phyloP scores from a whole-genome alignment of 2,329 filamentous ascomycete species.

The Xylariaceae sp. region DNA sequence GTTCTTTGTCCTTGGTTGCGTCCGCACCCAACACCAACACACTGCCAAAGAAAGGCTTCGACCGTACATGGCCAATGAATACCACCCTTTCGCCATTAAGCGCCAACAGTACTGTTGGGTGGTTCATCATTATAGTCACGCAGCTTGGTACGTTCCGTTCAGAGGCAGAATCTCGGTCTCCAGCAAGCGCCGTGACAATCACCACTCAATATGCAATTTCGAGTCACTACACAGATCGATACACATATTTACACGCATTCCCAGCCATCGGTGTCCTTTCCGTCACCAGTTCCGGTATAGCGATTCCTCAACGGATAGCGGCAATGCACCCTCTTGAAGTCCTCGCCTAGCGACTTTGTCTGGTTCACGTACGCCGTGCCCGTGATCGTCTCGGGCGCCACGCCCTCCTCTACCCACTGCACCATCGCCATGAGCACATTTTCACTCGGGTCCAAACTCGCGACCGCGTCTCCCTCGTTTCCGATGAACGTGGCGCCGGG shows the following conservation, averaged over 20 bases:
- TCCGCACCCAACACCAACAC: no score
- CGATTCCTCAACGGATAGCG: constrained; percentile 30
- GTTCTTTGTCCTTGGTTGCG: no score
- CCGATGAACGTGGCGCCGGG: constrained; percentile 37
- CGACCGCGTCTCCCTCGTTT: constrained; percentile 7
- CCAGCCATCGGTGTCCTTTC: constrained; percentile 25
- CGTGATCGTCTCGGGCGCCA: constrained; percentile 35
- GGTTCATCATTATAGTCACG: no score
- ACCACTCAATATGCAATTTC: no score
- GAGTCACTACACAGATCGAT: no score
- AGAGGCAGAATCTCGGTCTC: no score
- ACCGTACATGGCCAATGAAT: no score
- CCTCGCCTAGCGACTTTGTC: constrained; percentile 18
- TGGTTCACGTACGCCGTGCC: constrained; percentile 31
- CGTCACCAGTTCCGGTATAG: constrained; percentile 25
- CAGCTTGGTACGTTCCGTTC: no score
- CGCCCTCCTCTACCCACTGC: constrained; percentile 41
- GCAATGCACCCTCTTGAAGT: constrained; percentile 30
- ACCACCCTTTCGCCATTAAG: no score
- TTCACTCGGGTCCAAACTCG: not conserved
- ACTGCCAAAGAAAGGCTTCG: no score
- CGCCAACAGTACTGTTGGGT: no score
- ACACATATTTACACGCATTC: constrained; percentile 19
- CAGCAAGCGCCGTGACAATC: no score
- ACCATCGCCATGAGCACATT: constrained; percentile 41